Base-by-base conservation (phyloP, 2,329 filamentous ascomycete genomes). In the Tolypocladium ovalisporum region DNA sequence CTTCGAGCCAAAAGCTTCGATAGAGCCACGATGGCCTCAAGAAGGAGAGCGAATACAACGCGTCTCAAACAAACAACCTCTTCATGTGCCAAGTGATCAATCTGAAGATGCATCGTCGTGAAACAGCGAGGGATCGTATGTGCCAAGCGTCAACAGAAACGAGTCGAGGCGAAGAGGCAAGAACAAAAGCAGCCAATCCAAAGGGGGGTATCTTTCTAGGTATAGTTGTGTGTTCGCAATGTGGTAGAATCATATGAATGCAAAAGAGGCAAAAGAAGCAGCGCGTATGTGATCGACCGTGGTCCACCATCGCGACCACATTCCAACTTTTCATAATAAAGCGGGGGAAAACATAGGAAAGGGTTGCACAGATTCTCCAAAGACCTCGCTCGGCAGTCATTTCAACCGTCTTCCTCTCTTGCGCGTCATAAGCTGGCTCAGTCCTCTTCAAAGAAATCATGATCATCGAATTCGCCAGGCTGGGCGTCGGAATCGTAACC, bases 401-500 rank as follows among this genome's bases (percentile, higher is more conserved):
- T 34, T 5, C 24, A 19, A 13, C 22, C 10, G 47, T 7, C 29
- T 22, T n/a, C 29, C 19, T n/a, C 12, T 35, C 5, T 35, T n/a
- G 47, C 29, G 29, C 12, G 29, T 52, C 47, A n/a, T 52, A 27
- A 39, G 19, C 19, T 39, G 22, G 47, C 58, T 66, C 60, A 73
- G 59, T 76, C 73, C 63, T 81, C 77, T 61, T 80, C 79, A 62
- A 82, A 82, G 70, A 83, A 83, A 56, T 79, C 80, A 37, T 80
- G 77, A 67, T 84, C 80, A 64, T 84, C 80, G 70, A 82, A 82
- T 56, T 82, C 79, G 58, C 78, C 82, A 3, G 79, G 76, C 40
- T 78, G 78, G 8, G 84, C 84, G 67, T 87, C 83, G 35, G 76
- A 76, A 66, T 87, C 84, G 66, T 86, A 87, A 36, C 75, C 76